Base-by-base conservation (phyloP, 2,329 filamentous ascomycete species). In the Nigrospora oryzae region DNA sequence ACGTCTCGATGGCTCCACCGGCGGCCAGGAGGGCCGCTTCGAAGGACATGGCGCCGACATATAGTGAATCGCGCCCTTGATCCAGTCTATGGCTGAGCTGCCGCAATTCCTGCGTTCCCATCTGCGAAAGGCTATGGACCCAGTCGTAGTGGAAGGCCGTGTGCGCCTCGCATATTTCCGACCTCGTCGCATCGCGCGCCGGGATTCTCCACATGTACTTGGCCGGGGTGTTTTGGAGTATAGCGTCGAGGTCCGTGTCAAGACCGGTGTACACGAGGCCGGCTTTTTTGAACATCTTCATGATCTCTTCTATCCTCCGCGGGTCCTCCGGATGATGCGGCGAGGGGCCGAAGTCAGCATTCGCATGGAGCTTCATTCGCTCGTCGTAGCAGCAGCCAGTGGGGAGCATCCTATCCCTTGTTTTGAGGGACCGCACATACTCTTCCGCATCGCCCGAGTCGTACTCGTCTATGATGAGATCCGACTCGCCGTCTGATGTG, bases 321-420 rank as follows among this genome's bases (percentile, higher is more conserved):
- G 93, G 93, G 56, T 98, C 93, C 63, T 98, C 93, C 0, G 93
- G 93, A 58, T 98, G 93, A 42, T 94, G 84, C 17, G 91, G 84
- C 40, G 82, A 77, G 1, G 76, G 74, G 15, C 77, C 79, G 58
- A 81, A 84, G 60, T 88, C 83, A 14, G 87, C 82, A 60, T 96
- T 95, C 44, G 89, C 86, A 62, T 98, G 93, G 49, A 94, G 85
- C 49, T 93, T 89, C 93, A 98, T 98, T 31, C 91, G 81, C 46
- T 88, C 83, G 67, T 98, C 93, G 61, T 97, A 98, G 53, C 87
- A 91, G 49, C 85, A 81, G 4, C 87, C 87, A 0, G 86, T 90
- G 0, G 84, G 79, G 2, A 87, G 69, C 23, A 79, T 64, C 2
- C 72, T 71, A 34, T 65, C 69, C 46, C 66, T 65, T 13, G 61